These are phyloP conservation scores for Microcera coccophila DNA, from an alignment of 2,329 filamentous ascomycete species.

Conservation along the genomic window DNA sequence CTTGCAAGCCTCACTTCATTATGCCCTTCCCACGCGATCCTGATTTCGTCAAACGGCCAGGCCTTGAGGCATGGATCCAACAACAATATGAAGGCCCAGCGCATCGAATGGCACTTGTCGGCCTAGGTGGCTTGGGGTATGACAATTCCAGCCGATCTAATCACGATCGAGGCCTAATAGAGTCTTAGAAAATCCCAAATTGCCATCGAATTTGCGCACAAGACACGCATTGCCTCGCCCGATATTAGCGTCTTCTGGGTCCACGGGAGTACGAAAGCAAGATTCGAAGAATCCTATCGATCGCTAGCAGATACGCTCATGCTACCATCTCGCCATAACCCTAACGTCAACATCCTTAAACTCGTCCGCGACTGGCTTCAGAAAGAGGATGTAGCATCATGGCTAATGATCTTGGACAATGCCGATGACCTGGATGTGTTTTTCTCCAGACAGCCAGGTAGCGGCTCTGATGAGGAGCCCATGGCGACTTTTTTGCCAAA, in stretches of 20 bases:
- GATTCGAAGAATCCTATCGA: conserved; percentile 1
- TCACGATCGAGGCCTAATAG: neutral
- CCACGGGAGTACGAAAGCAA: neutral
- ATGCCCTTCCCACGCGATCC: neutral
- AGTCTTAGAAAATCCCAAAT: neutral
- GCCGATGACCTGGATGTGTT: neutral
- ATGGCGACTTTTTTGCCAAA: conserved; percentile 17
- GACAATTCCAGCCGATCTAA: neutral
- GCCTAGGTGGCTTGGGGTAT: neutral
- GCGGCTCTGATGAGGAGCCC: conserved; percentile 1
- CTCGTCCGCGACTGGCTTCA: conserved; percentile 1
- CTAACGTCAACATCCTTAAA: neutral
- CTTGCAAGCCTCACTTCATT: conserved; percentile 1
- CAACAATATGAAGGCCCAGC: conserved; percentile 1
- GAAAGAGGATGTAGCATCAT: neutral
- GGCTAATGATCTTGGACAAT: conserved; percentile 1
- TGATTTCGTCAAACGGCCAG: conserved; percentile 1
- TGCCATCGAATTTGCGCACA: neutral
- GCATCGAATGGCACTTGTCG: neutral
- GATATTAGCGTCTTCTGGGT: neutral
- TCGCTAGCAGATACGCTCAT: neutral
- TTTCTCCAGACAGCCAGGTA: neutral
- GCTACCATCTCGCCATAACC: neutral
- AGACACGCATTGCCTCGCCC: neutral
- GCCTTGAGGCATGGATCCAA: neutral